Percentiles rank a stretch among this genome's conserved stretches.
These are phyloP conservation scores for Saccharomycopsis babjevae DNA, from an alignment of 805 yeast genomes.

Conservation along the genomic window DNA sequence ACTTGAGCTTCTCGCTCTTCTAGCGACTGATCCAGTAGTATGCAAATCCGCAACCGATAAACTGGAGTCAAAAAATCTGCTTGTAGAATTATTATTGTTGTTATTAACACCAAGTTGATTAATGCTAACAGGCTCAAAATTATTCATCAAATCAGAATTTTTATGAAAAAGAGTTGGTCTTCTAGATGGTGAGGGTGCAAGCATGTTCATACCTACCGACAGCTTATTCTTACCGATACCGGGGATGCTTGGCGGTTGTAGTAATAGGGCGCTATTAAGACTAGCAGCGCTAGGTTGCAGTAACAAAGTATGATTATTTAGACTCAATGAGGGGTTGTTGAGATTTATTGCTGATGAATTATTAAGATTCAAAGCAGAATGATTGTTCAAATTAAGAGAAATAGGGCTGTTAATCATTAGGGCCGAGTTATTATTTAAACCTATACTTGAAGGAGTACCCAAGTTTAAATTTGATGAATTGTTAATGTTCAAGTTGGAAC, in stretches of 20 bases:
- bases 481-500: background rate
- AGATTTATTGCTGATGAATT: background rate
- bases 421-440: background rate
- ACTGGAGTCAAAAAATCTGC: background rate
- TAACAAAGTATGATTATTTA: background rate
- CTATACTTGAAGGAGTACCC: background rate
- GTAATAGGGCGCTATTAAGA: background rate
- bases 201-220: background rate
- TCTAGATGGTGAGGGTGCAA: background rate
- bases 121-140: background rate
- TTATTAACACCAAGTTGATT: background rate
- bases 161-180: background rate
- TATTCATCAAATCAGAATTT: background rate
- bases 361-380: background rate
- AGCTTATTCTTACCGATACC: background rate
- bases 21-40: slow-evolving; percentile 2
- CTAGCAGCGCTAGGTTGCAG: background rate
- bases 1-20: slow-evolving; percentile 16
- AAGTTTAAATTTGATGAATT: background rate
- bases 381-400: background rate
- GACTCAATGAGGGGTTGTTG: background rate
- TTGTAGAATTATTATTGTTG: background rate
- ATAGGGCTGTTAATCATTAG: background rate
- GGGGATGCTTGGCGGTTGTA: background rate
- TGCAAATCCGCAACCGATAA: background rate